A percentile compares a stretch with the other conserved stretches of the same genome.
phyloP scores from a whole-genome alignment of 805 yeast species.

The Wickerhamiella allomyrinae region DNA sequence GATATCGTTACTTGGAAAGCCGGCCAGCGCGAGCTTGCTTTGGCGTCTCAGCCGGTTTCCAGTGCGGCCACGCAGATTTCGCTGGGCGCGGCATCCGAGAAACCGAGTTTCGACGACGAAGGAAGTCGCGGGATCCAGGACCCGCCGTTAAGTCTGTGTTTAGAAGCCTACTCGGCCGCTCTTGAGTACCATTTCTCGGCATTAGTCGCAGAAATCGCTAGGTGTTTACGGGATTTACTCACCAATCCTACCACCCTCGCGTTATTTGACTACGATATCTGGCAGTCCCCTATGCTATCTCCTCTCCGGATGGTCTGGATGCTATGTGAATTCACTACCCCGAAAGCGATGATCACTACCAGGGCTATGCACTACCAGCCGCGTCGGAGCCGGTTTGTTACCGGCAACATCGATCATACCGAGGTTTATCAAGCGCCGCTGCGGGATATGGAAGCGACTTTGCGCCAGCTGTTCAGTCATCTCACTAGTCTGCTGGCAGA shows the following conservation, averaged over 20 bases:
- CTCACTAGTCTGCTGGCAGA: background rate
- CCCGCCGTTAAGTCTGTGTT: conserved; percentile 2
- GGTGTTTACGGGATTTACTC: background rate
- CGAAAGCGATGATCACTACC: background rate
- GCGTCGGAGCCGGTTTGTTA: background rate
- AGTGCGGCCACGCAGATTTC: background rate
- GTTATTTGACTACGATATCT: conserved; percentile 3
- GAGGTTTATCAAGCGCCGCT: background rate
- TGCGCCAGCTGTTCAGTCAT: background rate
- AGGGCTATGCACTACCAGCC: background rate
- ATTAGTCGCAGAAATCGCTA: conserved; percentile 3
- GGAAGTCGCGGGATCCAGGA: background rate
- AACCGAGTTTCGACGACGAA: background rate
- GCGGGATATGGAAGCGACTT: background rate
- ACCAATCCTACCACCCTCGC: background rate
- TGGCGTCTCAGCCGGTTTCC: too few species aligned
- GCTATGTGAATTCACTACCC: conserved; percentile 1
- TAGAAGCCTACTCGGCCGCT: conserved; percentile 5
- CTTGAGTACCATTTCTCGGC: background rate
- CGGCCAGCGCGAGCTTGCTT: background rate
- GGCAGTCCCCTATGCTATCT: conserved; percentile 8
- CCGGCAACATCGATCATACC: background rate
- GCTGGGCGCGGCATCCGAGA: background rate
- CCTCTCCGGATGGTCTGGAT: conserved; percentile 15
- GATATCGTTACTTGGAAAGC: conserved; percentile 13